Evolutionary conservation across 805 yeast genomes (phyloP), one percentile per base, ranked within the genome.

Genomic region (Pichia paraexigua): DNA sequence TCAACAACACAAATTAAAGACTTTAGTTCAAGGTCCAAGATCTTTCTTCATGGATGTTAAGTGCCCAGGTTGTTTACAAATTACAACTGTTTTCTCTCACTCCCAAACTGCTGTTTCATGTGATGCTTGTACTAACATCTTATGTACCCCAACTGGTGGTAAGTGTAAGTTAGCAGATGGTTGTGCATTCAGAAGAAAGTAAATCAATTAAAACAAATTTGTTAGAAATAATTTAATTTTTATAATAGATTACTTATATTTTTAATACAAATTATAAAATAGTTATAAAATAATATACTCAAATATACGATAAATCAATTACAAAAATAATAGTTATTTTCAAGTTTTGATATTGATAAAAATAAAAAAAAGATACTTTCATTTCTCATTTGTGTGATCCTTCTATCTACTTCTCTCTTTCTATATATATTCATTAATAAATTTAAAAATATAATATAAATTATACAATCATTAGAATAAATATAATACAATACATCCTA

Each of bases 21-120:
- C 87, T 70, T 86, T 94, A 72, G 99, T 94, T 65, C 97, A 92
- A 76, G 74, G 87, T 60, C 99, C 99, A 77, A 88, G 98, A 85
- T 91, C 98, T 57, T 94, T 80, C 85, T 94, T 94, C 87, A 91
- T 94, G 97, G 99, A 94, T 73, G 99, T 94, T 68, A 94, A 92
- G 78, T 94, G 99, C 79, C 98, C 95, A 77, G 98, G 99, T 69
- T 94, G 99, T 82, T 82, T 92, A 75, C 87, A 85, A 85, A 94
- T 94, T 81, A 90, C 99, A 77, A 92, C 97, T 66, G 98, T 94
- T 64, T 94, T 94, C 87, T 92, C 98, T 61, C 99, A 94, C 78
- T 98, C 99, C 65, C 99, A 94, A 83, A 94, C 99, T 69, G 98
- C 97, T 69, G 99, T 94, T 70, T 87, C 97, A 71, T 94, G 99